Base-by-base conservation (phyloP, 768 basidiomycete species). In the Mycena indigotica region DNA sequence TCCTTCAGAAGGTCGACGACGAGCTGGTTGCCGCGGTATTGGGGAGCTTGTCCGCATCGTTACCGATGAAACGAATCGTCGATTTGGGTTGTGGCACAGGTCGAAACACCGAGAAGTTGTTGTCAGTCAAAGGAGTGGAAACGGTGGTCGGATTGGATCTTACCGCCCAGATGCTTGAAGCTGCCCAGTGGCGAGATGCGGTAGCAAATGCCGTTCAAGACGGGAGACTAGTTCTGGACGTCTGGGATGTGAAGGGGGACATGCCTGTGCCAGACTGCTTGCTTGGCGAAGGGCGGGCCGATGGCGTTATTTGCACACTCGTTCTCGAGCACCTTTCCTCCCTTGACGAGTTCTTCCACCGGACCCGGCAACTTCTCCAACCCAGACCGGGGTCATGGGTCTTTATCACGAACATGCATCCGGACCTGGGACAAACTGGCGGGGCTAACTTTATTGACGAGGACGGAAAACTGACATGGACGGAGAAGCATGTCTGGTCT, bases 361-460 rank as follows among this genome's bases (percentile, higher is more conserved):
- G 35, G 21, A 50, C 44, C 23, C 32, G 52, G 8, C n/a, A 28
- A 26, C 44, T 60, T 16, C 40, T 60, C 2, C 44, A 50, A 13
- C 8, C 2, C 12, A 54, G 54, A 13, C 50, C 53, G 2, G 58
- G 58, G 16, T 53, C 53, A 2, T 60, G 58, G 54, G 13, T 52
- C 23, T 32, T 60, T 32, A 53, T 60, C 19, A 60, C 58, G n/a
- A 60, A 60, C 28, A 60, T 60, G 58, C 58, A 60, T 21, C 53
- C 55, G 15, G 44, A 51, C 15, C 44, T 60, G 54, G 58, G 58
- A 5, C 21, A 12, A 0, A 16, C 15, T 28, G 53, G 51, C 3
- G 58, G 58, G 3, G 58, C 58, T 0, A 51, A 51, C 8, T 60
- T 60, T 29, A 21, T 55, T 16, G 32, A 55, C 39, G 21, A 19